Evolutionary conservation across 2,329 filamentous ascomycete species (phyloP), one percentile per base, ranked within the genome.

Genomic region (Microdochium nivale): DNA sequence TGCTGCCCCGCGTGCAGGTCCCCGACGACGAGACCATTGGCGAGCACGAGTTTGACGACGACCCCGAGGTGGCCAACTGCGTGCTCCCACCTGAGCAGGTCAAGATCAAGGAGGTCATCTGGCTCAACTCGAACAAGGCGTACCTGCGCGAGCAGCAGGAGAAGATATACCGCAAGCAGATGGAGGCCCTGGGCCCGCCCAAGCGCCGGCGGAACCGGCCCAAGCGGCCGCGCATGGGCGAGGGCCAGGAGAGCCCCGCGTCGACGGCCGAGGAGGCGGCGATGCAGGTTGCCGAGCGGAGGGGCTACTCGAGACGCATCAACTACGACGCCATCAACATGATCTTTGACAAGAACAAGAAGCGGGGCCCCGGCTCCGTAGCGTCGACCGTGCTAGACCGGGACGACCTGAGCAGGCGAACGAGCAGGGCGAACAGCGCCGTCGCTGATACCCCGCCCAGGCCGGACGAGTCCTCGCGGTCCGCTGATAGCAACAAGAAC

Each of bases 81-180:
- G 69, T 90, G 33, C 76, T 97, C 4, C 80, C 78, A 0, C 79
- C 84, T 1, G 80, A 82, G 2, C 91, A 97, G 69, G 81, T 85
- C 2, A 80, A 80, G 32, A 81, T 90, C 63, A 97, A 96, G 67
- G 91, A 96, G 67, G 83, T 84, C 54, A 88, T 97, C 50, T 99
- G 94, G 94, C 84, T 95, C 44, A 91, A 92, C 54, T 85, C 91
- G 64, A 97, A 99, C 68, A 90, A 94, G 65, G 90, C 95, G 58
- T 99, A 91, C 80, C 76, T 99, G 37, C 87, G 92, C 9, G 80
- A 84, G 48, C 87, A 95, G 63, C 90, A 96, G 63, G 83, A 88
- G 54, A 95, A 94, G 67, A 77, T 87, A 7, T 86, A 95, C 52
- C 81, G 87, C 37, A 80, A 84, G 53, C 88, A 90, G 67, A 72